These are phyloP conservation scores for Zopfochytrium polystomum DNA, from an alignment of 371 early-diverging fungal genomes.

Conservation along the genomic window DNA sequence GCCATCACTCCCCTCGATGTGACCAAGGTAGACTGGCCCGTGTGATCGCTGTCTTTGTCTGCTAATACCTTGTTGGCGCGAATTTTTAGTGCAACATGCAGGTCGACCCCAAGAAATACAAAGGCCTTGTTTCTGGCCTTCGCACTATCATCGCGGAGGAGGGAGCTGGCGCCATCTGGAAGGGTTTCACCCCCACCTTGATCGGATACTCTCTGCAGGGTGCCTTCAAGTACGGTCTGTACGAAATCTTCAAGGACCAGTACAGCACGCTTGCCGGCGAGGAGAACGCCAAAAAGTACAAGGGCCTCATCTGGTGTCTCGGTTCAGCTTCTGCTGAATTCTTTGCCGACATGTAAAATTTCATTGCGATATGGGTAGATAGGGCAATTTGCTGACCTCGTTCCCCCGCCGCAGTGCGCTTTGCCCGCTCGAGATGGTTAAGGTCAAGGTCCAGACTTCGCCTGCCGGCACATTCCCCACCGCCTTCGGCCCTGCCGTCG, in stretches of 20 bases:
- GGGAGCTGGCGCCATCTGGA: constrained; percentile 71
- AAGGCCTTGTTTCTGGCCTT: constrained; percentile 66
- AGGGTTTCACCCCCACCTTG: constrained; percentile 76
- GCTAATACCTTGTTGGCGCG: background rate
- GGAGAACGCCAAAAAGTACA: constrained; percentile 71
- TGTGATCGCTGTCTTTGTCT: background rate
- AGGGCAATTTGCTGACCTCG: too few relatives aligned
- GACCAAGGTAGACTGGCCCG: constrained; percentile 18
- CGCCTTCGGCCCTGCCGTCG: constrained; percentile 54
- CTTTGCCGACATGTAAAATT: constrained; percentile 82
- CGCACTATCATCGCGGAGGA: constrained; percentile 63
- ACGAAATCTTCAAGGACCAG: constrained; percentile 69
- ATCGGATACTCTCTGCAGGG: constrained; percentile 89
- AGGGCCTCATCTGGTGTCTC: constrained; percentile 69
- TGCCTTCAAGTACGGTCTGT: constrained; percentile 82
- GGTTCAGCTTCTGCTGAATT: constrained; percentile 85
- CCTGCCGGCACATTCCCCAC: constrained; percentile 46
- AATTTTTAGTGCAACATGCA: constrained; percentile 33
- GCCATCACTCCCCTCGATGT: constrained; percentile 46
- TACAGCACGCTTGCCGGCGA: constrained; percentile 65
- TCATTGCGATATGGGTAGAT: too few relatives aligned
- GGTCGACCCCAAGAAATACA: constrained; percentile 66
- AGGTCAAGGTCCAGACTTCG: constrained; percentile 77
- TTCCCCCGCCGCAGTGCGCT: constrained; percentile 54
- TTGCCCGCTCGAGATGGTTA: constrained; percentile 80